Conservation (phyloP, 306 rosid genomes). For the Inga laurina region DNA sequence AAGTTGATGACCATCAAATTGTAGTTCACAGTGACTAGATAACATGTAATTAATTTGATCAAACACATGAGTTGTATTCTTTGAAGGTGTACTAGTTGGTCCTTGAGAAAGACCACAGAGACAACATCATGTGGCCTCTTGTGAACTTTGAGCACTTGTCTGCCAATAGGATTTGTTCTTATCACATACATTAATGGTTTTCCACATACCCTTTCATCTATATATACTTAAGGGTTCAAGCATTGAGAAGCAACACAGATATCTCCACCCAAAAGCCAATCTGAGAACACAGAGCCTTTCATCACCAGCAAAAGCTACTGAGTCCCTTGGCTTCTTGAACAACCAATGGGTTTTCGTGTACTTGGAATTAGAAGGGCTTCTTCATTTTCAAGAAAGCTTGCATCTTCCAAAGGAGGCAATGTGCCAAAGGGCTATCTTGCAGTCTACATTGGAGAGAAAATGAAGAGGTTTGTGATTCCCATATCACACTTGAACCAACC, state of each 20-base stretch:
- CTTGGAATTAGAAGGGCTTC: conserved; percentile 21
- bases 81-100: not conserved
- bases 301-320: not conserved
- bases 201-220: conserved; percentile 5
- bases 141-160: not conserved
- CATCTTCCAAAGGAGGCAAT: conserved; percentile 24
- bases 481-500: conserved; percentile 46
- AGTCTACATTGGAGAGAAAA: conserved; percentile 50
- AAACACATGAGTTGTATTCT: not conserved
- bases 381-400: conserved; percentile 1
- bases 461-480: conserved; percentile 50
- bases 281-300: not conserved
- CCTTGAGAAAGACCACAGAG: not conserved
- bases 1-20: not conserved
- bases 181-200: not conserved
- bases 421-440: conserved; percentile 52
- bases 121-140: not conserved
- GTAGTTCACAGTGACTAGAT: not conserved
- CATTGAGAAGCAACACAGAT: not conserved
- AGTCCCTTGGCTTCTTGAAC: not conserved
- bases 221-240: conserved; percentile 14
- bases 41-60: not conserved
- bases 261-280: conserved; percentile 4
- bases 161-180: not conserved
- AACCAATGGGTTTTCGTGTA: conserved; percentile 38